Evolutionary conservation across 805 yeast genomes (phyloP), one percentile per base, ranked within the genome.

Genomic region (Candida coquimbonensis): DNA sequence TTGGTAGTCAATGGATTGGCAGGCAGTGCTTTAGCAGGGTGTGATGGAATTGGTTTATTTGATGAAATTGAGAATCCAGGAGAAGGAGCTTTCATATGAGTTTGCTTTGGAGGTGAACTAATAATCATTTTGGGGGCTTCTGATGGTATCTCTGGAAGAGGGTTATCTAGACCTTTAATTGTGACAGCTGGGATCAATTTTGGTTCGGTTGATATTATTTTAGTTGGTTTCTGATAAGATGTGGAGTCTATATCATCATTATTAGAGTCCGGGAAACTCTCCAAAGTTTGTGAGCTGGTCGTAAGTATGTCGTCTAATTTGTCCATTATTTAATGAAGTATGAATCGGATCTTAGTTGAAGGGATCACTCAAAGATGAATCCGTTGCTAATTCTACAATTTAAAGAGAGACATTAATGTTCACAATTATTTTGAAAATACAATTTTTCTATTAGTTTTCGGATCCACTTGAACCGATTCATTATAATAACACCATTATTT

Each of bases 1-100:
- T 57, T 68, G 0, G 81, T 77, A 0, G 80, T 77, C 39, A 65
- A 69, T 0, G 81, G 81, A 49, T 69, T 63, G 1, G 79, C 80
- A 0, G 81, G 81, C 1, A 68, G 56, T 4, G 77, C 64, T 49
- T 73, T 72, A 27, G 61, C 36, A n/a, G 38, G 7, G 9, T 42
- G 39, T n/a, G 44, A 29, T 12, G 37, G 11, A 7, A 36, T 8
- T 3, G 39, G 9, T 29, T 35, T 39, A 39, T 14, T 45, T 19
- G 48, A 37, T 21, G 47, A 36, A 8, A 27, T 41, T 3, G 52
- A 32, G 2, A 44, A 17, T 7, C 38, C 37, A 19, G 52, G 46
- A 24, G 49, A 29, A 12, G 49, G 40, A 3, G 42, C 34, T 13
- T 11, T 35, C 44, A 50, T 49, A 4, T 21, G 21, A 3, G 21